These are phyloP conservation scores for Capronia epimyces DNA, from an alignment of 2,329 filamentous ascomycete species.

Conservation along the genomic window DNA sequence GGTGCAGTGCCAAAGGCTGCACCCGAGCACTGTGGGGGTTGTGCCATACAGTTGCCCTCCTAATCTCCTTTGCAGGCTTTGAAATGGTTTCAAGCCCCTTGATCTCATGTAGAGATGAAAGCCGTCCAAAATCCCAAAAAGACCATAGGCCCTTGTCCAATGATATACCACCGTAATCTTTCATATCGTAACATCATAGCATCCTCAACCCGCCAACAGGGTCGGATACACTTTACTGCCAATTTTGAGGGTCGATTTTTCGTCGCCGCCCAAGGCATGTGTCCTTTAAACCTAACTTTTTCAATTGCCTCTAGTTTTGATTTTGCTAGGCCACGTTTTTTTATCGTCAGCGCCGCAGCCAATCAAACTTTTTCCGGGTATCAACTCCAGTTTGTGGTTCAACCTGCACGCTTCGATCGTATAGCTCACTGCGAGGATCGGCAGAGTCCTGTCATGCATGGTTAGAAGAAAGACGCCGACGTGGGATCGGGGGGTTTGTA, in stretches of 20 bases:
- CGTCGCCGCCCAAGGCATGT: background rate
- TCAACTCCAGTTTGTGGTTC: conserved; percentile 40
- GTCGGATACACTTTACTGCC: background rate
- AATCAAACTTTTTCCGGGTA: conserved; percentile 42
- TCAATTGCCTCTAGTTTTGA: background rate
- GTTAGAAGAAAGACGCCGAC: background rate
- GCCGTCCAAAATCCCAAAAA: background rate
- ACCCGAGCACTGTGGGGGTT: too few species aligned
- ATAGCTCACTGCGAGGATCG: conserved; percentile 39
- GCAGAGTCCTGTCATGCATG: conserved; percentile 41
- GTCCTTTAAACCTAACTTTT: background rate
- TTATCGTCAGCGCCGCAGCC: conserved; percentile 33
- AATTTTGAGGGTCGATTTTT: background rate
- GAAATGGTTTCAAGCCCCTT: background rate
- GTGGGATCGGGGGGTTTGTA: conserved; percentile 42
- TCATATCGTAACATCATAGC: background rate
- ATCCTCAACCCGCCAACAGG: background rate
- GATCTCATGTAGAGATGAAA: background rate
- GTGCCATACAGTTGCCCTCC: too few species aligned
- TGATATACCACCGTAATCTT: background rate
- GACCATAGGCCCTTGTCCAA: background rate
- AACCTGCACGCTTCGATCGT: conserved; percentile 53
- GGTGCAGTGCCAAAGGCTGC: too few species aligned
- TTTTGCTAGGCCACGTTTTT: background rate
- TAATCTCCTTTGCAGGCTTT: too few species aligned